A percentile compares a stretch with the other conserved stretches of the same genome.
phyloP scores from a whole-genome alignment of 2,329 filamentous ascomycete genomes.

The Neonectria ditissima region DNA sequence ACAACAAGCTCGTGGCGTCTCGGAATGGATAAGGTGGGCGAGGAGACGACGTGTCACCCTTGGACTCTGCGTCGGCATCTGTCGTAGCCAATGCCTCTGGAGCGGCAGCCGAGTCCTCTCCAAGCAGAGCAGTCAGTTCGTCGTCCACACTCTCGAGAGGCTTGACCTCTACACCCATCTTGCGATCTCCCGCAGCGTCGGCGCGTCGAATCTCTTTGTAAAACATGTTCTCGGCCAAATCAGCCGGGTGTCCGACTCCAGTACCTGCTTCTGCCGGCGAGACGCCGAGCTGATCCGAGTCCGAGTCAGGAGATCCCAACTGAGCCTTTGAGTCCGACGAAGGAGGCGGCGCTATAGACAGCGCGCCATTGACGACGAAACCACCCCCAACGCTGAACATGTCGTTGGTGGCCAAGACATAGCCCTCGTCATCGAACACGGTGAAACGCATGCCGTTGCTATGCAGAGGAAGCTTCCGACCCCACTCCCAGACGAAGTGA shows the following conservation, averaged over 20 bases:
- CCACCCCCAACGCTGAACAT: conserved; percentile 65
- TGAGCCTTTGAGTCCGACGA: conserved; percentile 1
- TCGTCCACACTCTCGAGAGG: conserved; percentile 42
- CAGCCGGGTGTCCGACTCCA: conserved; percentile 55
- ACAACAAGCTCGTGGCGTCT: conserved; percentile 58
- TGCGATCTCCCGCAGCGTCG: conserved; percentile 59
- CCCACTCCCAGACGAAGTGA: conserved; percentile 65
- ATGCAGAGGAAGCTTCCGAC: conserved; percentile 62
- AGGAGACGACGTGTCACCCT: conserved; percentile 38
- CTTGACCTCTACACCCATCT: conserved; percentile 58
- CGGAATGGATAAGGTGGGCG: conserved; percentile 61
- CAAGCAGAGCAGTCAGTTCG: conserved; percentile 28
- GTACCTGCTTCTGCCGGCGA: background rate
- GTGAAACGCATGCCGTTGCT: conserved; percentile 65
- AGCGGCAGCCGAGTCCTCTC: background rate
- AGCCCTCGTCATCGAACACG: conserved; percentile 61
- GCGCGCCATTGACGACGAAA: conserved; percentile 63
- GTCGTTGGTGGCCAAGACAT: conserved; percentile 61
- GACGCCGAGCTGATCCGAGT: background rate
- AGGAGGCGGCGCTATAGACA: conserved; percentile 55
- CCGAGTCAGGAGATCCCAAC: background rate
- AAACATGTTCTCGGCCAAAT: conserved; percentile 63
- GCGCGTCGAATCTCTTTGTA: conserved; percentile 63
- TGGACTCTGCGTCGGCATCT: conserved; percentile 32
- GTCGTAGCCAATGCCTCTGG: conserved; percentile 16